phyloP scores from a whole-genome alignment of 257 asterid genomes.

The Salvia rosmarinus region DNA sequence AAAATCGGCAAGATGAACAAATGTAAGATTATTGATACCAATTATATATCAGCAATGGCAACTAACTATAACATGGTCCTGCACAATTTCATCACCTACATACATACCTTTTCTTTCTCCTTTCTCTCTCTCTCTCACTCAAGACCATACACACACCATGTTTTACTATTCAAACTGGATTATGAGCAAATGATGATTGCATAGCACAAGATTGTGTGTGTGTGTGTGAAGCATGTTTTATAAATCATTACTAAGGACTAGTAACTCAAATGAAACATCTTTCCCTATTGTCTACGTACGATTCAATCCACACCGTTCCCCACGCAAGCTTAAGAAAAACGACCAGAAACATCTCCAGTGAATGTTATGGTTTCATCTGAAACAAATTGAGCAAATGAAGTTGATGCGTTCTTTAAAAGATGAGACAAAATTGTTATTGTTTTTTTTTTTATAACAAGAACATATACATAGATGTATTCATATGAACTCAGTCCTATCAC shows the following conservation, averaged over 20 bases:
- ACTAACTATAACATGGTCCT: slow-evolving; percentile 25
- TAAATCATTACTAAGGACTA: too few species aligned
- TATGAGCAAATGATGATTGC: neutral
- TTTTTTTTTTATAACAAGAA: too few species aligned
- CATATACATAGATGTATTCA: neutral
- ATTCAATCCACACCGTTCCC: neutral
- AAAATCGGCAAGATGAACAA: neutral
- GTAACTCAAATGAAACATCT: too few species aligned
- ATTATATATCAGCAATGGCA: neutral
- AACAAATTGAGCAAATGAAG: too few species aligned
- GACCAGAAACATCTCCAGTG: too few species aligned
- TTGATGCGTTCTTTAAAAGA: too few species aligned
- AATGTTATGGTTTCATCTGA: too few species aligned
- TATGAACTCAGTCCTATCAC: neutral
- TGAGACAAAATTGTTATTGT: too few species aligned
- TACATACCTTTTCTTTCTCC: slow-evolving; percentile 23
- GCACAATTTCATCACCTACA: neutral
- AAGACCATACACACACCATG: neutral
- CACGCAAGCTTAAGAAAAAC: too few species aligned
- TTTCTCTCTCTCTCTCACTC: neutral
- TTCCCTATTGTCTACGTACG: neutral
- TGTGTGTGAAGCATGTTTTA: too few species aligned
- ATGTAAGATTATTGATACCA: slow-evolving; percentile 2
- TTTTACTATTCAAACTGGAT: neutral
- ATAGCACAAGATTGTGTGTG: too few species aligned